Conservation (phyloP, 371 early-diverging fungal genomes). For the Polyrhizophydium stewartii region DNA sequence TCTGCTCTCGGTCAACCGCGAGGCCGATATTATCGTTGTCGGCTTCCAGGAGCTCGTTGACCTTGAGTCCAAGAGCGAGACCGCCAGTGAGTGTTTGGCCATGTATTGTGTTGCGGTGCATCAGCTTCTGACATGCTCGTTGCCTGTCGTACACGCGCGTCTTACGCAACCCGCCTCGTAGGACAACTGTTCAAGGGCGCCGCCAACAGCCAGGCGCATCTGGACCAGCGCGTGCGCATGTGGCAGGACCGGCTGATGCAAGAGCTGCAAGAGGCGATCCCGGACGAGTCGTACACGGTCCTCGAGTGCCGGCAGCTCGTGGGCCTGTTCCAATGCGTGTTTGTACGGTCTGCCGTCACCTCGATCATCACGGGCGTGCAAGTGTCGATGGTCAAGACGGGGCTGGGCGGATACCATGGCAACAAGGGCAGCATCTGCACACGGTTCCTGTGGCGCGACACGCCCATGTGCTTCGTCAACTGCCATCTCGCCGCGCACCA, state of each 20-base stretch:
- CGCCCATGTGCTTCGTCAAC: conserved; percentile 79
- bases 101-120: neutral
- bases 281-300: conserved; percentile 50
- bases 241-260: conserved; percentile 69
- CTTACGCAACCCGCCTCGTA: conserved; percentile 17
- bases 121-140: neutral
- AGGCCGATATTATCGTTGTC: conserved; percentile 77
- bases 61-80: conserved; percentile 55
- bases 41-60: conserved; percentile 89
- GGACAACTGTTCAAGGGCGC: conserved; percentile 56
- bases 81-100: conserved; percentile 20
- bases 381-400: conserved; percentile 63
- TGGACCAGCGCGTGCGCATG: conserved; percentile 25
- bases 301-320: conserved; percentile 69
- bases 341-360: conserved; percentile 44
- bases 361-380: conserved; percentile 7
- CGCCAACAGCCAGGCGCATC: conserved; percentile 44
- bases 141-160: no score
- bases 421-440: conserved; percentile 90
- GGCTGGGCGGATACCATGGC: conserved; percentile 78
- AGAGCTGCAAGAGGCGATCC: conserved; percentile 25
- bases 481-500: conserved; percentile 86
- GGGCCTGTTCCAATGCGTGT: conserved; percentile 73
- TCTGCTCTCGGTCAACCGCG: conserved; percentile 45
- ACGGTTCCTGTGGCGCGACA: conserved; percentile 68